A percentile compares a stretch with the other conserved stretches of the same genome.
phyloP scores from a whole-genome alignment of 768 basidiomycete species.

The Leucosporidium yakuticum region DNA sequence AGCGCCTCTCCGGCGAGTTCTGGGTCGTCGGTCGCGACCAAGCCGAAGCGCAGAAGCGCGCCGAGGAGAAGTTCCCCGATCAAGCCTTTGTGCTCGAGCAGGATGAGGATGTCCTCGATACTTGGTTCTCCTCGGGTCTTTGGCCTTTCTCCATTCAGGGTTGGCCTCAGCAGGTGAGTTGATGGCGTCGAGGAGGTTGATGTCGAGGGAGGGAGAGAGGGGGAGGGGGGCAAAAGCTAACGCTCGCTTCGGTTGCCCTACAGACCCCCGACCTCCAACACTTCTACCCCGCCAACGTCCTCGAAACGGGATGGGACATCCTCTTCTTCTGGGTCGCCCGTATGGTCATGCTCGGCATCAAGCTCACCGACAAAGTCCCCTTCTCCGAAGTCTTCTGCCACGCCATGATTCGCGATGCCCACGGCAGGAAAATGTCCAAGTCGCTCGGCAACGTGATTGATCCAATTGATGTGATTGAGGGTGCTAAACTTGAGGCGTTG shows the following conservation, averaged over 20 bases:
- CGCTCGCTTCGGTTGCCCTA: conserved; percentile 1
- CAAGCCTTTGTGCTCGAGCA: conserved; percentile 71
- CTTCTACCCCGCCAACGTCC: conserved; percentile 83
- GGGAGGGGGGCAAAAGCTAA: not conserved
- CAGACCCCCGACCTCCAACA: conserved; percentile 69
- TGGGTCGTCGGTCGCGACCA: conserved; percentile 85
- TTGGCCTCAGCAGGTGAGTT: conserved; percentile 80
- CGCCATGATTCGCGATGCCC: conserved; percentile 97
- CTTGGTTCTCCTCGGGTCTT: conserved; percentile 95
- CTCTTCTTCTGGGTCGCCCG: conserved; percentile 99
- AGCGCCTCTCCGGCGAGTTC: conserved; percentile 64
- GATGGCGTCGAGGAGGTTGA: not conserved
- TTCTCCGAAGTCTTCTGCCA: conserved; percentile 96
- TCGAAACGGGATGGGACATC: conserved; percentile 99
- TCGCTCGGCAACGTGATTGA: conserved; percentile 97
- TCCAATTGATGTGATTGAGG: conserved; percentile 89
- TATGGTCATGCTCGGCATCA: conserved; percentile 88
- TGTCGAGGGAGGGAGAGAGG: not conserved
- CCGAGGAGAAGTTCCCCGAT: conserved; percentile 59
- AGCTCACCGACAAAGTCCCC: conserved; percentile 82
- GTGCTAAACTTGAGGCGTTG: conserved; percentile 67
- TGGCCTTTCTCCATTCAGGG: conserved; percentile 98
- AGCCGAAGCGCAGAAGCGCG: conserved; percentile 71
- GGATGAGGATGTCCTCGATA: conserved; percentile 95
- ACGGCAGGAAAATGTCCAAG: conserved; percentile 98